Evolutionary conservation across 352 stramenopile genomes (phyloP).

Genomic region (Aphanomyces astaci): DNA sequence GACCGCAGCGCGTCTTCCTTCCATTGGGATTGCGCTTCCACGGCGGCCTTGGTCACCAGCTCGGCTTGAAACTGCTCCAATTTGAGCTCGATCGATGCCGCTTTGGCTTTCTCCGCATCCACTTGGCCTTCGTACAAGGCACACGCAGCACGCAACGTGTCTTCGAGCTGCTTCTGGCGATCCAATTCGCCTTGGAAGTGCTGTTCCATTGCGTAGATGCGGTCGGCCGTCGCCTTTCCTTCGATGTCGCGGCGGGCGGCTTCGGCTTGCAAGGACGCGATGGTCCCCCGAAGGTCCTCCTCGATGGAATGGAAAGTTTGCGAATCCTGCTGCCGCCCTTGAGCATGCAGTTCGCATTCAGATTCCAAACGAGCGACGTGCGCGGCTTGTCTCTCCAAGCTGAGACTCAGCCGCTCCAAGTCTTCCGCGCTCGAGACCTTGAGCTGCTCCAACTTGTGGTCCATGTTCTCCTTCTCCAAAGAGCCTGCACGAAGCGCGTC

Average conservation of each 20-base stretch:
- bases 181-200: not conserved
- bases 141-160: not conserved
- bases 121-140: not conserved
- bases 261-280: not conserved
- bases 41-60: not conserved
- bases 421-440: conserved; percentile 6
- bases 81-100: not conserved
- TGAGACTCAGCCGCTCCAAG: not conserved
- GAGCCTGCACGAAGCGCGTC: not conserved
- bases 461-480: not conserved
- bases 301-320: not conserved
- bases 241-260: not conserved
- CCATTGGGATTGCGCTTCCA: conserved; percentile 25
- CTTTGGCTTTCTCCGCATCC: not conserved
- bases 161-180: not conserved
- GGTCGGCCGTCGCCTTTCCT: not conserved
- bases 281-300: not conserved
- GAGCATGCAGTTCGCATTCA: not conserved
- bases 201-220: not conserved
- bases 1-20: conserved; percentile 48
- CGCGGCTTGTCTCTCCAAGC: not conserved
- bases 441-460: not conserved
- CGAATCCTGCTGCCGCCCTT: not conserved
- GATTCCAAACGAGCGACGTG: not conserved
- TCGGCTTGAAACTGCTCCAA: not conserved